phyloP scores from a whole-genome alignment of 2,329 filamentous ascomycete genomes.

The Stachybotrys chlorohalonatus region DNA sequence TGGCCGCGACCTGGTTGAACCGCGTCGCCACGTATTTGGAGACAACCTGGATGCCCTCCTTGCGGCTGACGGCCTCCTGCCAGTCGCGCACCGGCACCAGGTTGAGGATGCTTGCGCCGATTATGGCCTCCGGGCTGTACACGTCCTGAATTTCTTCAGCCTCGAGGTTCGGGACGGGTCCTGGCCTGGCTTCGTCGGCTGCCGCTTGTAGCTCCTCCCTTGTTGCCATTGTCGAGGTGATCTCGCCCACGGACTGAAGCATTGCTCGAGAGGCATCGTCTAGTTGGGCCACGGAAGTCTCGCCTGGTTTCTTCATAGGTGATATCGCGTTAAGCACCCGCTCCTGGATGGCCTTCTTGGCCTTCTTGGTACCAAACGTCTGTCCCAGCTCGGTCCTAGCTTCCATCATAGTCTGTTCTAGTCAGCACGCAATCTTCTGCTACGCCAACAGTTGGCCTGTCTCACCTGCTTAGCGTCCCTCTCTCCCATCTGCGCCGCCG shows the following conservation, averaged over 20 bases:
- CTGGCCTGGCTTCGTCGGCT: conserved; percentile 60
- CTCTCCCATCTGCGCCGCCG: conserved; percentile 34
- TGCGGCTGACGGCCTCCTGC: conserved; percentile 55
- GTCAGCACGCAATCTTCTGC: conserved; percentile 7
- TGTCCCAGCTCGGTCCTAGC: conserved; percentile 62
- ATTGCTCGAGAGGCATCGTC: conserved; percentile 49
- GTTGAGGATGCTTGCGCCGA: conserved; percentile 59
- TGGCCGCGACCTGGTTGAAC: conserved; percentile 43
- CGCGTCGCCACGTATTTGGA: conserved; percentile 60
- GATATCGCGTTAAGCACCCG: conserved; percentile 63
- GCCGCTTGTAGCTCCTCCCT: conserved; percentile 55
- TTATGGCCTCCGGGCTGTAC: conserved; percentile 57
- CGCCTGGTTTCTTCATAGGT: conserved; percentile 24
- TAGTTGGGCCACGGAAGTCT: conserved; percentile 36
- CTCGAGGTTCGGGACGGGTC: conserved; percentile 59
- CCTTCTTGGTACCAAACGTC: conserved; percentile 79
- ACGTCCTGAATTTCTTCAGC: conserved; percentile 63
- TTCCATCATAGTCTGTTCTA: conserved; percentile 45
- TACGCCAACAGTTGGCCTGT: background rate
- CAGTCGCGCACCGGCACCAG: conserved; percentile 64
- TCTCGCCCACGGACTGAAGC: conserved; percentile 52
- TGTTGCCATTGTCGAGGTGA: conserved; percentile 57
- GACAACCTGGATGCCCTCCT: conserved; percentile 44
- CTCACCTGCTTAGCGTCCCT: conserved; percentile 18
- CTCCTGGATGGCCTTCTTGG: conserved; percentile 65